Conservation (phyloP, 768 basidiomycete genomes). For the Phallus indusiatus region DNA sequence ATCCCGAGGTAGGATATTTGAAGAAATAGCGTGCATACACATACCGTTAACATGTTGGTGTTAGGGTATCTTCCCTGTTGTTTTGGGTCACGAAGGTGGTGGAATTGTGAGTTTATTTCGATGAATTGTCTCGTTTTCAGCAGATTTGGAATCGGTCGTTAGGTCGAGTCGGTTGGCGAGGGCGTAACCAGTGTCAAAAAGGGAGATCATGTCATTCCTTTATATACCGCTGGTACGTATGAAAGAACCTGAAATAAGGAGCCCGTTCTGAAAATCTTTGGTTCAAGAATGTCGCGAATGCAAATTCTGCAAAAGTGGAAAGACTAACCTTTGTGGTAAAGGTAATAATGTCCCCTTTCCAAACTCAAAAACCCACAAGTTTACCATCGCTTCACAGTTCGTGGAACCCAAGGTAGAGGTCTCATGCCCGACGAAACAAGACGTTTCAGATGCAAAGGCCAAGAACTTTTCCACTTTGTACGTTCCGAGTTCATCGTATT, state of each 20-base stretch:
- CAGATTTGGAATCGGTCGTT: neutral
- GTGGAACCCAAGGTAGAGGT: conserved; percentile 88
- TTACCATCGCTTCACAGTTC: conserved; percentile 40
- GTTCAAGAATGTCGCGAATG: conserved; percentile 81
- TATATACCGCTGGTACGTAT: conserved; percentile 84
- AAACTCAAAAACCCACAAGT: neutral
- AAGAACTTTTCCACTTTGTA: conserved; percentile 87
- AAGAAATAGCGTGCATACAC: conserved; percentile 9
- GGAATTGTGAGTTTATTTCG: conserved; percentile 56
- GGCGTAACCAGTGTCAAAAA: conserved; percentile 76
- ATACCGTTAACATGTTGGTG: neutral
- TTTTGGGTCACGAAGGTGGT: conserved; percentile 93
- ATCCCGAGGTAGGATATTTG: conserved; percentile 71
- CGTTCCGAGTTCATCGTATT: too few species aligned
- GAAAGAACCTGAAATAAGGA: neutral
- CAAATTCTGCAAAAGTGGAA: conserved; percentile 97
- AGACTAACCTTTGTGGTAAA: conserved; percentile 97
- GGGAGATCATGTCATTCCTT: conserved; percentile 96
- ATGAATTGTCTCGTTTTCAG: neutral
- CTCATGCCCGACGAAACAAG: conserved; percentile 85
- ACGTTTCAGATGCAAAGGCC: conserved; percentile 85
- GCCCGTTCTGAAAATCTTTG: neutral
- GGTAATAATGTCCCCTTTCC: conserved; percentile 33
- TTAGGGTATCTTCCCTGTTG: conserved; percentile 83
- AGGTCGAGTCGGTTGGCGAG: conserved; percentile 97